Conservation (phyloP, 1,284 basidiomycete species). For the Vanrija sp. region DNA sequence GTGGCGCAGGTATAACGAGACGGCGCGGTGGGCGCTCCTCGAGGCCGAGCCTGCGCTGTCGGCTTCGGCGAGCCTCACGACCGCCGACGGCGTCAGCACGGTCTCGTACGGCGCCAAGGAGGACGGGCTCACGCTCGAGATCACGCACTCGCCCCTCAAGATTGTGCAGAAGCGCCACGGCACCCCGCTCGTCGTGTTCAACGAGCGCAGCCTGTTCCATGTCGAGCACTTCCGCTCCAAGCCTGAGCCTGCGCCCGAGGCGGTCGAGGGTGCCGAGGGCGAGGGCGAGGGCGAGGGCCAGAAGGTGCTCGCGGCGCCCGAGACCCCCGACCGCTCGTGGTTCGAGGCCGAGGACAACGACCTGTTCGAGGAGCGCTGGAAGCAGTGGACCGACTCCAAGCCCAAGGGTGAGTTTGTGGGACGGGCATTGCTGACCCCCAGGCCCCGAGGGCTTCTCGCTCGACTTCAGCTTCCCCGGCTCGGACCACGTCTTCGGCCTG, state of each 20-base stretch:
- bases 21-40: constrained; percentile 76
- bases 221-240: constrained; percentile 95
- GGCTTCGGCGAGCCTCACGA: constrained; percentile 48
- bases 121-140: constrained; percentile 52
- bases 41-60: constrained; percentile 57
- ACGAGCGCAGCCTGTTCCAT: constrained; percentile 84
- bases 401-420: constrained; percentile 69
- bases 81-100: constrained; percentile 47
- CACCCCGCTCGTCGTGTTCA: constrained; percentile 79
- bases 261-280: constrained; percentile 44
- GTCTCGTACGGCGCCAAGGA: constrained; percentile 33
- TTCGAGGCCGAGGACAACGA: constrained; percentile 79
- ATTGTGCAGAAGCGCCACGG: constrained; percentile 69
- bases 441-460: constrained; percentile 90
- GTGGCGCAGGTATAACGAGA: constrained; percentile 80
- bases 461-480: constrained; percentile 89
- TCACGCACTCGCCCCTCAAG: constrained; percentile 69
- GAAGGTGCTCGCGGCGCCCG: constrained; percentile 51
- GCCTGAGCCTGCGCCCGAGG: constrained; percentile 39
- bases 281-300: constrained; percentile 54
- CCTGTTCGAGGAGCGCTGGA: constrained; percentile 86
- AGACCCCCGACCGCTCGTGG: constrained; percentile 61
- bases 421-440: constrained; percentile 36
- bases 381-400: constrained; percentile 82
- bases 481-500: constrained; percentile 86